Percentiles rank a stretch among this genome's conserved stretches.
Conservation (phyloP, 2,329 filamentous ascomycete genomes). For the Talaromyces sp. region DNA sequence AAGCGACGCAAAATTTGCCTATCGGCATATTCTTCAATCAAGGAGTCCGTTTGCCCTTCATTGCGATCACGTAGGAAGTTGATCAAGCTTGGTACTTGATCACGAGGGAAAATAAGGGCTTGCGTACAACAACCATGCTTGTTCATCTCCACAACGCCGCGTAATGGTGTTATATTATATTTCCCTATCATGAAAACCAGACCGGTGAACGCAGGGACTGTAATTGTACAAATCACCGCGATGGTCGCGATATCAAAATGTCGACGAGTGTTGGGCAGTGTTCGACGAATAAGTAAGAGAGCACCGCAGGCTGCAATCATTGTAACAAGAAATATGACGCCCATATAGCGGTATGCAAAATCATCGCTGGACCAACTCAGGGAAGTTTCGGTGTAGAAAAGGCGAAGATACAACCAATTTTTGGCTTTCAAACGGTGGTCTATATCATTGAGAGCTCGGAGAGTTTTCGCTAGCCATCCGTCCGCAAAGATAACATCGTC, state of each 20-base stretch:
- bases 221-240: slow-evolving; percentile 21
- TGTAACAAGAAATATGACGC: slow-evolving; percentile 22
- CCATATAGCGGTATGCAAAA: slow-evolving; percentile 25
- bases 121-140: slow-evolving; percentile 33
- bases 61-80: slow-evolving; percentile 19
- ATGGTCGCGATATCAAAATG: slow-evolving; percentile 22
- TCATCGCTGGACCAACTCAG: slow-evolving; percentile 27
- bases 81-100: slow-evolving; percentile 22
- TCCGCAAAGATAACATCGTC: slow-evolving; percentile 38
- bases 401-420: slow-evolving; percentile 31
- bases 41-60: slow-evolving; percentile 25
- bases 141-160: slow-evolving; percentile 27
- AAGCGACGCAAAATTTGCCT: slow-evolving; percentile 11
- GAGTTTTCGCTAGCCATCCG: slow-evolving; percentile 34
- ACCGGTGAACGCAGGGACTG: slow-evolving; percentile 23
- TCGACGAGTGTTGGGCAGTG: slow-evolving; percentile 10
- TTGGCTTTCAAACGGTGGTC: not conserved
- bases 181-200: slow-evolving; percentile 28
- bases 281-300: slow-evolving; percentile 19
- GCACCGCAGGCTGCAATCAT: slow-evolving; percentile 11
- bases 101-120: slow-evolving; percentile 29
- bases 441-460: slow-evolving; percentile 21
- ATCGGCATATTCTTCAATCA: slow-evolving; percentile 28
- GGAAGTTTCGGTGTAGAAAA: slow-evolving; percentile 34
- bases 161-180: slow-evolving; percentile 24